Evolutionary conservation across 176 grass and related monocot genomes (phyloP).

Genomic region (Hordeum vulgare): MorexV3_pseudomolecules_assembly NC_058520.1:28679206-28679705

Average conservation of each 20-base stretch:
- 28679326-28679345: not conserved
- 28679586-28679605: not conserved
- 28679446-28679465: not conserved
- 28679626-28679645: no score
- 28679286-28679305: slow-evolving; percentile 31
- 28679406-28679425: not conserved
- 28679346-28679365: not conserved
- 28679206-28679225: not conserved
- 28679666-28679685: no score
- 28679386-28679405: not conserved
- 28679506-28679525: not conserved
- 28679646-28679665: no score
- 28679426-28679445: not conserved
- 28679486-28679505: not conserved
- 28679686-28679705: no score
- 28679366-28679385: not conserved
- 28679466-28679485: not conserved
- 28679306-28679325: slow-evolving; percentile 52
- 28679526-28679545: not conserved
- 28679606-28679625: no score
- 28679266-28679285: slow-evolving; percentile 28
- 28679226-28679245: slow-evolving; percentile 57
- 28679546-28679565: not conserved
- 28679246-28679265: slow-evolving; percentile 30
- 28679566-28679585: not conserved